These are phyloP conservation scores for Verticillium nubilum DNA, from an alignment of 2,329 filamentous ascomycete species.

Conservation along the genomic window DNA sequence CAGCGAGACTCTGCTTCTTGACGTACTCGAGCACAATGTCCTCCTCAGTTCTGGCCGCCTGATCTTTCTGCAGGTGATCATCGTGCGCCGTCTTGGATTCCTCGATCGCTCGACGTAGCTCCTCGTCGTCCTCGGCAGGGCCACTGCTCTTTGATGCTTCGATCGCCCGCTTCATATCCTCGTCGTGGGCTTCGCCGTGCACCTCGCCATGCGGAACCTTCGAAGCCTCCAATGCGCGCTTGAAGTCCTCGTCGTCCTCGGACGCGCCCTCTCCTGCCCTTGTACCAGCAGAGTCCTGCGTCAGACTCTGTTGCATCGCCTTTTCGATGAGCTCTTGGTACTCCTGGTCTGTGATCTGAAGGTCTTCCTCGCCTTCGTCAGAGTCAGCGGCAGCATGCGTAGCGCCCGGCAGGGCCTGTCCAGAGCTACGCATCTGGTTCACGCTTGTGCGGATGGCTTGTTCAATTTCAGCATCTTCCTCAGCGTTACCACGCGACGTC, in stretches of 20 bases:
- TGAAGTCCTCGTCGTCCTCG: conserved; percentile 24
- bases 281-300: conserved; percentile 14
- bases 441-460: conserved; percentile 70
- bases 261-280: conserved; percentile 14
- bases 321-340: conserved; percentile 52
- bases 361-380: conserved; percentile 28
- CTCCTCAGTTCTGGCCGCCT: conserved; percentile 53
- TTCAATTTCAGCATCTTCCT: conserved; percentile 68
- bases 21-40: conserved; percentile 72
- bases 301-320: conserved; percentile 48
- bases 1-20: conserved; percentile 68
- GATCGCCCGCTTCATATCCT: conserved; percentile 32
- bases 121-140: conserved; percentile 31
- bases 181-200: conserved; percentile 19
- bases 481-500: conserved; percentile 62
- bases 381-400: conserved; percentile 12
- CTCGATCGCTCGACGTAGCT: conserved; percentile 41
- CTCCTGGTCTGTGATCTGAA: conserved; percentile 50
- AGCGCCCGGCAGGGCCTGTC: conserved; percentile 9
- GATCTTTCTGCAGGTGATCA: conserved; percentile 34
- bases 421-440: conserved; percentile 38
- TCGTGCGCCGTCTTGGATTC: conserved; percentile 40
- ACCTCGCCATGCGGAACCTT: not conserved
- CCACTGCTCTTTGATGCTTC: conserved; percentile 25
- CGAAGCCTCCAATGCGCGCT: conserved; percentile 35